Evolutionary conservation across 2,329 filamentous ascomycete species (phyloP).

Genomic region (Sarocladiaceae sp.): DNA sequence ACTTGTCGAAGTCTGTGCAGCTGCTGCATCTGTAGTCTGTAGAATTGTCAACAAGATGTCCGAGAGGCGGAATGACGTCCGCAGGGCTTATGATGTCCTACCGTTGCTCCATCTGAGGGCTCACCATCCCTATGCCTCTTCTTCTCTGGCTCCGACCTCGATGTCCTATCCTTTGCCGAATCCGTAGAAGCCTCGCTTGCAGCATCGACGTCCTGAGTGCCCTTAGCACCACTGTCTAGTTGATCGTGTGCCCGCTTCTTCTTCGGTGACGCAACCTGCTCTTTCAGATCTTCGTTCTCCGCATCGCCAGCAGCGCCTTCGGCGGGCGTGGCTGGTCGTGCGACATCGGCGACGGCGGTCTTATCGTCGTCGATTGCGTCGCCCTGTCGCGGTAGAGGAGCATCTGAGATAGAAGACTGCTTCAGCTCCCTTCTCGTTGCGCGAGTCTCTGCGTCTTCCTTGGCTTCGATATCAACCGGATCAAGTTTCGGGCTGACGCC

Average conservation of each 20-base stretch:
- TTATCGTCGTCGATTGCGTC: constrained; percentile 18
- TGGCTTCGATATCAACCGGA: constrained; percentile 28
- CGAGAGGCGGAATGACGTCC: no score
- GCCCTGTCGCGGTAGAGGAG: background rate
- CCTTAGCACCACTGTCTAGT: constrained; percentile 43
- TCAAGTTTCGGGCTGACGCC: constrained; percentile 36
- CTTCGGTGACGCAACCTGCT: constrained; percentile 56
- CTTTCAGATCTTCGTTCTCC: constrained; percentile 20
- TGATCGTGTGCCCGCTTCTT: constrained; percentile 62
- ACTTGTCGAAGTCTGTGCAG: constrained; percentile 13
- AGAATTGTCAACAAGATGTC: background rate
- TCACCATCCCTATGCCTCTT: constrained; percentile 57
- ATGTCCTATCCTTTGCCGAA: constrained; percentile 44
- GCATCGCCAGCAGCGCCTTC: background rate
- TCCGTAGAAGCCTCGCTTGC: constrained; percentile 37
- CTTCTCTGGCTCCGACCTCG: constrained; percentile 55
- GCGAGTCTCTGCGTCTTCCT: constrained; percentile 60
- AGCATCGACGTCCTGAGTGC: constrained; percentile 36
- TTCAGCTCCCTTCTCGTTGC: constrained; percentile 61
- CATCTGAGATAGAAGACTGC: constrained; percentile 58
- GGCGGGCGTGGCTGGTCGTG: constrained; percentile 21
- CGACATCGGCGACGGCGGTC: constrained; percentile 21
- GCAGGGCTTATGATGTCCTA: constrained; percentile 19
- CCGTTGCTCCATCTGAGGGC: constrained; percentile 25
- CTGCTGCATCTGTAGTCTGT: constrained; percentile 11